Conservation (phyloP, 345 rosid genomes). For the Schrenkiella parvula region DNA sequence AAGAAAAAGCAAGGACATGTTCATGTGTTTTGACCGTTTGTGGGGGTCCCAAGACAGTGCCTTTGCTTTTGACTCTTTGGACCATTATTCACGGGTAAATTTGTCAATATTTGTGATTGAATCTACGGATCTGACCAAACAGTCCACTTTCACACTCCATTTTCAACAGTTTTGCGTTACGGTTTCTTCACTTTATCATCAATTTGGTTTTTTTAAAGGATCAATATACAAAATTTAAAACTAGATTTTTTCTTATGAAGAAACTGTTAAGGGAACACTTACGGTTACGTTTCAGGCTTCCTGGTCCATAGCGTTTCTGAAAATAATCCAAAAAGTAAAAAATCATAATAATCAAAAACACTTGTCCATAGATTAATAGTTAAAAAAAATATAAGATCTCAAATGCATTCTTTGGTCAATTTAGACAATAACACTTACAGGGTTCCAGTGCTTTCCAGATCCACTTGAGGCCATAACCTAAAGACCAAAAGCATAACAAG, state of each 20-base stretch:
- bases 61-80: constrained; percentile 21
- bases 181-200: not conserved
- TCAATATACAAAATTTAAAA: not conserved
- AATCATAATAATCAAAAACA: constrained; percentile 7
- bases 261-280: not conserved
- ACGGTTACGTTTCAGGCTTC: constrained; percentile 27
- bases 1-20: not conserved
- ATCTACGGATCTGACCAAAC: constrained; percentile 18
- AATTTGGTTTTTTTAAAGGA: not conserved
- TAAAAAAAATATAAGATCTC: not conserved
- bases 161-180: not conserved
- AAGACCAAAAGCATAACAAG: not conserved
- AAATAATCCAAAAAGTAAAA: not conserved
- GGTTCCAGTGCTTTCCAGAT: not conserved
- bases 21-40: not conserved
- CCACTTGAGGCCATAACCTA: constrained; percentile 22
- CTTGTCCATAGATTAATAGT: not conserved
- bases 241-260: not conserved
- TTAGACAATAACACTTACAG: not conserved
- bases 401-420: not conserved
- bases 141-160: not conserved
- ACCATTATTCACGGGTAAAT: constrained; percentile 9
- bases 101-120: too few species aligned
- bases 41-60: constrained; percentile 26
- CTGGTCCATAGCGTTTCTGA: constrained; percentile 32